These are phyloP conservation scores for Backusella luteola DNA, from an alignment of 192 early-diverging fungal genomes.

Conservation along the genomic window DNA sequence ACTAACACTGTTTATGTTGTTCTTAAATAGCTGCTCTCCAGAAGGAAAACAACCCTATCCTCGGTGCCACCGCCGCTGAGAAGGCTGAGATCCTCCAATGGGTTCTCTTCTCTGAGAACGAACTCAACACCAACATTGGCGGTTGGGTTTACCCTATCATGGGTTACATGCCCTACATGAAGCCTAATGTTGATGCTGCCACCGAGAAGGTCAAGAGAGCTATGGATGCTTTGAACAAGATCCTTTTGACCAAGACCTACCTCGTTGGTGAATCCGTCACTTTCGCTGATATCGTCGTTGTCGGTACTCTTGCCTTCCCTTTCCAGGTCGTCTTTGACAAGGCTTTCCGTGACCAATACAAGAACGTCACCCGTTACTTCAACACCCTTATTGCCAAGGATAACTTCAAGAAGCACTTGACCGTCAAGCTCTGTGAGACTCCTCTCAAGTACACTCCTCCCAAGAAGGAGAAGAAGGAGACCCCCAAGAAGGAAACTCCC, in stretches of 20 bases:
- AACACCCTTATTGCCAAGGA: slow-evolving; percentile 81
- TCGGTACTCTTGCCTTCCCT: slow-evolving; percentile 45
- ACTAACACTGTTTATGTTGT: not conserved
- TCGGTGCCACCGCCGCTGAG: slow-evolving; percentile 59
- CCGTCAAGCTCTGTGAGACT: slow-evolving; percentile 63
- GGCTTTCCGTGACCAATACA: slow-evolving; percentile 79
- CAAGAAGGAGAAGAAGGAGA: slow-evolving; percentile 64
- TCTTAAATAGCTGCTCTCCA: slow-evolving; percentile 36
- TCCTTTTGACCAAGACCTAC: slow-evolving; percentile 85
- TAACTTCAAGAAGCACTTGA: slow-evolving; percentile 79
- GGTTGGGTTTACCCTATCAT: slow-evolving; percentile 48
- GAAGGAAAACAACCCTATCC: slow-evolving; percentile 49
- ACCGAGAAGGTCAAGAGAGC: slow-evolving; percentile 64
- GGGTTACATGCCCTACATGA: slow-evolving; percentile 36
- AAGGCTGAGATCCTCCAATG: slow-evolving; percentile 67
- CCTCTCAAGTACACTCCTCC: slow-evolving; percentile 52
- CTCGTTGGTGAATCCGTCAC: slow-evolving; percentile 93
- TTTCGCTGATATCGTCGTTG: slow-evolving; percentile 83
- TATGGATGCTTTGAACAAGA: slow-evolving; percentile 71
- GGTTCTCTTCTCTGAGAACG: slow-evolving; percentile 61
- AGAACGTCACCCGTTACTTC: slow-evolving; percentile 93
- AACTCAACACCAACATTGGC: slow-evolving; percentile 44
- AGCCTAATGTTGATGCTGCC: slow-evolving; percentile 66
- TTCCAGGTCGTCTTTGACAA: slow-evolving; percentile 65
- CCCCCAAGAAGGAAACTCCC: slow-evolving; percentile 58